Base-by-base conservation (phyloP, 768 basidiomycete genomes). In the Pisolithus orientalis region DNA sequence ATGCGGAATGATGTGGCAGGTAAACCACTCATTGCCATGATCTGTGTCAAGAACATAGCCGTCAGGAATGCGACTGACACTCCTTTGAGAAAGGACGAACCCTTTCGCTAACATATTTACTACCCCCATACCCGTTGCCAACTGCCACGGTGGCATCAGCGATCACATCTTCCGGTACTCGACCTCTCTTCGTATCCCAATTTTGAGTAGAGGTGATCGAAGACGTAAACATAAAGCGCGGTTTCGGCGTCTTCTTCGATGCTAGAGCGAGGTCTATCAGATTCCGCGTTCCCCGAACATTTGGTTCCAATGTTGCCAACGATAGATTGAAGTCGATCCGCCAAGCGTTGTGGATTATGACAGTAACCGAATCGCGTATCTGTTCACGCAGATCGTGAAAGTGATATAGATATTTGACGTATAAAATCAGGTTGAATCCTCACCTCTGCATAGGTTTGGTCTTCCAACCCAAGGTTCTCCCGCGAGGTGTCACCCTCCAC, bases 281-380 rank as follows among this genome's bases (percentile, higher is more conserved):
- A 29, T 66, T 59, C 25, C 69, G 53, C 2, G 62, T 64, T 4
- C 69, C 70, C 1, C 61, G 63, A 37, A 77, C 52, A 39, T 70
- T 65, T 0, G 68, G 56, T 49, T 75, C 70, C 51, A 69, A 75
- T 1, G 73, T 73, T 0, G 53, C 32, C 3, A 76, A 57, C 0
- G 69, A 60, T 6, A 70, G 53, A 34, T 76, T 75, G 56, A 76
- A 76, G 45, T 77, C 67, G 4, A 77, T 59, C 9, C 64, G 55
- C 75, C 72, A 75, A 1, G 71, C 74, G 40, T 71, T 70, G 50
- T 72, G 66, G 0, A 73, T 63, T 24, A 72, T 50, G 65, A 59
- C 52, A 2, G 65, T 66, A 9, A 72, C 61, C 1, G 57, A 51
- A 3, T 54, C 39, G 7, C 52, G 53, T 39, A 65, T 28, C 64